Evolutionary conservation across 2,329 filamentous ascomycete genomes (phyloP), one percentile per base, ranked within the genome.

Genomic region (Acrocalymma vagum): DNA sequence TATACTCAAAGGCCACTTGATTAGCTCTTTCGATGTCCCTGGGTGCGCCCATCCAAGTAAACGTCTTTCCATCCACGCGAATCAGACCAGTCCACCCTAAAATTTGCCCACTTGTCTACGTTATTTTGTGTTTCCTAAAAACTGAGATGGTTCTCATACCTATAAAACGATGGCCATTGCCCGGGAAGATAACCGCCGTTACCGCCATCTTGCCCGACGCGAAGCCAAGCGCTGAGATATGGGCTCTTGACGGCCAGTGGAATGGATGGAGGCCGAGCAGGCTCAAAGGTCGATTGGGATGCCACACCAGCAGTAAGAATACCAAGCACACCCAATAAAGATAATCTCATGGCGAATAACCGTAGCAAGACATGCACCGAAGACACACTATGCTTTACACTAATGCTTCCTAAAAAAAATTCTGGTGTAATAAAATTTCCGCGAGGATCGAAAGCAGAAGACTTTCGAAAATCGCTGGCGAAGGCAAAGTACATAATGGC

Each of bases 231-330:
- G 61, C 82, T 90, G 11, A 92, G 70, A 54, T 92, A 93, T 0
- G 88, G 88, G 8, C 84, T 86, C 48, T 82, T 84, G 29, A 92
- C 88, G 28, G 87, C 87, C 22, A 93, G 69, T 9, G 88, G 88
- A 18, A 88, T 75, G 2, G 86, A 79, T 11, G 86, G 86, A 27
- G 86, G 85, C 6, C 84, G 77, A 23, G 81, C 79, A 22, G 86
- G 86, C 23, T 71, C 75, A 60, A 87, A 88, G 2, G 75, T 81
- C 8, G 84, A 86, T 26, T 48, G 29, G 9, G 40, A 26, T 21
- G 51, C 39, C 16, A 49, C 39, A 22, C 44, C 38, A 27, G 41
- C 36, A 23, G 37, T 36, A 6, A 49, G 28, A 32, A 65, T 27
- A 30, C 49, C 38, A n/a, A 66, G 33, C 18, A 42, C 24, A 36